Evolutionary conservation across 2,329 filamentous ascomycete genomes (phyloP).

Genomic region (Talaromyces sp.): DNA sequence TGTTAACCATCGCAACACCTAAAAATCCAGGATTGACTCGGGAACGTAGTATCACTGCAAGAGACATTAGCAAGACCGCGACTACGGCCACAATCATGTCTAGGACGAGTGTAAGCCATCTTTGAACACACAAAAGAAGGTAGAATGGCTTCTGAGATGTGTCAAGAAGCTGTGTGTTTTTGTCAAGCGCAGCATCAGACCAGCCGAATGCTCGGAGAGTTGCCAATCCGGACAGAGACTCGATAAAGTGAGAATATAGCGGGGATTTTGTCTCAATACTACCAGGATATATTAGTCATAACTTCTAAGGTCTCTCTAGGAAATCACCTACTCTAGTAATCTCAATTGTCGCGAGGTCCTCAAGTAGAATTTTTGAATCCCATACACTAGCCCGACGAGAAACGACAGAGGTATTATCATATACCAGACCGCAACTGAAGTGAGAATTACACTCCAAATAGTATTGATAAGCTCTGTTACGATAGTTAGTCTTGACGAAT

Average conservation of each 20-base stretch:
- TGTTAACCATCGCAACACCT: conserved; percentile 53
- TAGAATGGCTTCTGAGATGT: conserved; percentile 57
- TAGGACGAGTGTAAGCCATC: conserved; percentile 41
- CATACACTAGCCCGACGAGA: conserved; percentile 45
- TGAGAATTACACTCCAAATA: not conserved
- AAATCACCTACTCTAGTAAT: conserved; percentile 46
- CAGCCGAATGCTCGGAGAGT: conserved; percentile 58
- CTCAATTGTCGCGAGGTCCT: conserved; percentile 59
- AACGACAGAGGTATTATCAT: conserved; percentile 51
- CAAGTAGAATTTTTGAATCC: conserved; percentile 57
- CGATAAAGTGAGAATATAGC: conserved; percentile 56
- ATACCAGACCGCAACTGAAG: conserved; percentile 36
- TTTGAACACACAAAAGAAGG: conserved; percentile 54
- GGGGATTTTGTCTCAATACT: conserved; percentile 57
- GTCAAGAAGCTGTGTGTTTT: conserved; percentile 47
- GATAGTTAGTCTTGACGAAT: not conserved
- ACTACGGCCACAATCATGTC: conserved; percentile 49
- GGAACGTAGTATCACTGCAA: conserved; percentile 46
- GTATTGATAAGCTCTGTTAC: conserved; percentile 3
- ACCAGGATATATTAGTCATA: not conserved
- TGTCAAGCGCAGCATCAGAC: conserved; percentile 41
- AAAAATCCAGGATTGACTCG: conserved; percentile 47
- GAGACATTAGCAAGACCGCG: conserved; percentile 46
- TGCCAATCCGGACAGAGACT: conserved; percentile 53
- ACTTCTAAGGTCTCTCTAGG: not conserved